phyloP scores from a whole-genome alignment of 2,329 filamentous ascomycete species.

The Xylaria arbuscula region DNA sequence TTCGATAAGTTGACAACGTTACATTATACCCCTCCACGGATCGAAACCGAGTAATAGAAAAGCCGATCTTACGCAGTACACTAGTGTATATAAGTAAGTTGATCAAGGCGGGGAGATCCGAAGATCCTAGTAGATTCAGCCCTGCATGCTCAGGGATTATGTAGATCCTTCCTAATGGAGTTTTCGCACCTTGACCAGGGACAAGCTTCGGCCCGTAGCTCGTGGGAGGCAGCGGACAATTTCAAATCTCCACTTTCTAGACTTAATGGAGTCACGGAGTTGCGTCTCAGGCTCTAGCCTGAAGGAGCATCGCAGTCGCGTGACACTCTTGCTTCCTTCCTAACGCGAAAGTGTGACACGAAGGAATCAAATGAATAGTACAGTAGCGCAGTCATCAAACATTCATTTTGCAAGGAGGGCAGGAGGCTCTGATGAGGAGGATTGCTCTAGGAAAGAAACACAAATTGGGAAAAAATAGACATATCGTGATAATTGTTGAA shows the following conservation, averaged over 20 bases:
- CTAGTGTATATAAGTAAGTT: too few species aligned
- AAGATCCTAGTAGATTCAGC: neutral
- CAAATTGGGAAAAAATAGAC: neutral
- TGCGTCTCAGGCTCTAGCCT: neutral
- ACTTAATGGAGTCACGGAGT: neutral
- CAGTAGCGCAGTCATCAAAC: neutral
- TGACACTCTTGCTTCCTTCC: neutral
- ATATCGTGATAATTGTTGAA: neutral
- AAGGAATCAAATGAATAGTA: neutral
- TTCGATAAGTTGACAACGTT: neutral
- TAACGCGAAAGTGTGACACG: neutral
- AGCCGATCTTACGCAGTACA: neutral
- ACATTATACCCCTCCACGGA: neutral
- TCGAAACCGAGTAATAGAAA: neutral
- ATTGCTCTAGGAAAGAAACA: neutral
- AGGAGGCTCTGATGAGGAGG: too few species aligned
- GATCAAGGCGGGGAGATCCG: constrained; percentile 3
- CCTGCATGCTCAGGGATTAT: neutral
- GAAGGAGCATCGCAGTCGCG: neutral
- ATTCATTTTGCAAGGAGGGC: too few species aligned
- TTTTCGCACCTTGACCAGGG: neutral
- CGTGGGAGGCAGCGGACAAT: neutral
- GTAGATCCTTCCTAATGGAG: neutral
- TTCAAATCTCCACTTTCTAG: neutral
- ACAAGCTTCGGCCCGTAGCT: too few species aligned